Percentiles rank a stretch among this genome's conserved stretches.
Evolutionary conservation across 2,329 filamentous ascomycete genomes (phyloP).

Genomic region (Apiospora rasikravindrae): DNA sequence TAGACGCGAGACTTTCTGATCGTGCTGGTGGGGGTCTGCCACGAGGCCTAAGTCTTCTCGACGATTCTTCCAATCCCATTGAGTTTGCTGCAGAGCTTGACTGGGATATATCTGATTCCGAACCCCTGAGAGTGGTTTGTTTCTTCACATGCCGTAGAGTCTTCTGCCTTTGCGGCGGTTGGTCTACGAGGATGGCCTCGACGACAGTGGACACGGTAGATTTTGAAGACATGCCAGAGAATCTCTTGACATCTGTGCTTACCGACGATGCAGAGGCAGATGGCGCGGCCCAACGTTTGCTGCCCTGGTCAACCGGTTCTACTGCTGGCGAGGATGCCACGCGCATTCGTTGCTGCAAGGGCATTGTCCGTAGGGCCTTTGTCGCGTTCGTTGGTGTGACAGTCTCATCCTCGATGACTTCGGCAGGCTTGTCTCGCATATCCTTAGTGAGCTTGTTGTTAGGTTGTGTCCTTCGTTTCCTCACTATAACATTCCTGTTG

Average conservation of each 20-base stretch:
- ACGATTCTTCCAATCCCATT: slow-evolving; percentile 37
- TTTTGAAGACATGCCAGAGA: slow-evolving; percentile 59
- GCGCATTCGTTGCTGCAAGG: slow-evolving; percentile 49
- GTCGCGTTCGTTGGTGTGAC: slow-evolving; percentile 58
- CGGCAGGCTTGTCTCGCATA: slow-evolving; percentile 32
- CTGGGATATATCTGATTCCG: slow-evolving; percentile 47
- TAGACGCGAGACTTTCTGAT: slow-evolving; percentile 57
- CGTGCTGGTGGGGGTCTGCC: slow-evolving; percentile 38
- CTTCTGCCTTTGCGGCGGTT: slow-evolving; percentile 52
- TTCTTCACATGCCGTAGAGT: slow-evolving; percentile 59
- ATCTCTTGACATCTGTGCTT: slow-evolving; percentile 52
- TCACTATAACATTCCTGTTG: slow-evolving; percentile 58
- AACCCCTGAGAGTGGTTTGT: slow-evolving; percentile 26
- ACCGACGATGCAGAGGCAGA: slow-evolving; percentile 46
- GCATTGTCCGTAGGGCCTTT: slow-evolving; percentile 53
- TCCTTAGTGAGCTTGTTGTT: slow-evolving; percentile 30
- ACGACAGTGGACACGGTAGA: slow-evolving; percentile 63
- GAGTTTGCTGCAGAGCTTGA: slow-evolving; percentile 51
- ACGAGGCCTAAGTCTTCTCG: slow-evolving; percentile 36
- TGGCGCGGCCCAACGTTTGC: slow-evolving; percentile 39
- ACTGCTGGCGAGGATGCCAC: slow-evolving; percentile 42
- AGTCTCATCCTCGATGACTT: slow-evolving; percentile 53
- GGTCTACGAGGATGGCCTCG: slow-evolving; percentile 62
- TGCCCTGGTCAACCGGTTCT: slow-evolving; percentile 35
- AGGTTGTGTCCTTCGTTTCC: slow-evolving; percentile 47